Evolutionary conservation across 257 asterid species (phyloP).

Genomic region (Lycium ferocissimum): DNA sequence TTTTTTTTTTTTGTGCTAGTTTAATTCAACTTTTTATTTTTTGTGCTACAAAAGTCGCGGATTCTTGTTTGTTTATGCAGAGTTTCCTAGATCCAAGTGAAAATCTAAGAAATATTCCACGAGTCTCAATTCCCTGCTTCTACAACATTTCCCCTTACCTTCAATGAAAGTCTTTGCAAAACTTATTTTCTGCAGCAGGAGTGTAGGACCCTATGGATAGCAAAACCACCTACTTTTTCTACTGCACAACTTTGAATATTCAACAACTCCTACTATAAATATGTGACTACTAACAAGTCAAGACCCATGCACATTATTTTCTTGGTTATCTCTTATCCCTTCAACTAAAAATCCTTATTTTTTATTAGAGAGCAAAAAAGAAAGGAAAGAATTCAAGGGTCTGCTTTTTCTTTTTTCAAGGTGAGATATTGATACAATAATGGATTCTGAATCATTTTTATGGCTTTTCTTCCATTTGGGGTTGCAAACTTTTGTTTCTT

Average conservation of each 20-base stretch:
- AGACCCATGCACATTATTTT: conserved; percentile 15
- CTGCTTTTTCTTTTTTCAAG: conserved; percentile 19
- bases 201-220: not conserved
- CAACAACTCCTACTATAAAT: conserved; percentile 26
- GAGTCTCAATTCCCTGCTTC: conserved; percentile 39
- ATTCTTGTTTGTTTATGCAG: not conserved
- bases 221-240: conserved; percentile 17
- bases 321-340: not conserved
- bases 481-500: not conserved
- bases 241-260: conserved; percentile 26
- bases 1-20: too few species aligned
- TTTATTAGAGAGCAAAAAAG: not conserved
- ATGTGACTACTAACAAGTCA: conserved; percentile 29
- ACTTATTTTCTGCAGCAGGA: conserved; percentile 14
- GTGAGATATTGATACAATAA: conserved; percentile 9
- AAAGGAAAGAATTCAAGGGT: not conserved
- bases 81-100: not conserved
- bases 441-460: not conserved
- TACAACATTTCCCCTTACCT: conserved; percentile 38
- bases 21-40: too few species aligned
- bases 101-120: not conserved
- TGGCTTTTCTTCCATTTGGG: conserved; percentile 13
- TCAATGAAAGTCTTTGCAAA: conserved; percentile 39
- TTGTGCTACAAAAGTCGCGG: too few species aligned
- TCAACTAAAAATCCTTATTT: not conserved